Evolutionary conservation across 2,329 filamentous ascomycete species (phyloP), one percentile per base, ranked within the genome.

Genomic region (Ceratocystis harringtonii): DNA sequence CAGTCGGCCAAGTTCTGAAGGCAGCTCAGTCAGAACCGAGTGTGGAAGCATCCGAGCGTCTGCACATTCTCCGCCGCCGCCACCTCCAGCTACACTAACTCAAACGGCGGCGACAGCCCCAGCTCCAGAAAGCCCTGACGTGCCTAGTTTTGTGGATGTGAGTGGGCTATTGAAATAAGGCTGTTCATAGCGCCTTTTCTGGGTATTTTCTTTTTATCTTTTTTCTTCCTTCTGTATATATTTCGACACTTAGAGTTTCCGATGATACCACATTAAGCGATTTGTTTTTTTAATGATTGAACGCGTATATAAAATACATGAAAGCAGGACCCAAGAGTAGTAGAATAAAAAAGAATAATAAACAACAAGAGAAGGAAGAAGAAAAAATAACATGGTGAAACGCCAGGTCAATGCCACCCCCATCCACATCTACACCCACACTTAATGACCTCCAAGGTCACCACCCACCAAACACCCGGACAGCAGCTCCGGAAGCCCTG

Each of bases 151-250:
- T 50, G 48, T 71, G 58, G 77, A 79, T 67, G 71, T 72, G 2
- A 77, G 77, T 17, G 76, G 77, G 58, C 72, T 79, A 19, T 70
- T 78, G 41, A 74, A 72, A 60, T 75, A 69, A 52, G 52, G 15
- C 10, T 15, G 5, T 41, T 15, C 36, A 15, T 41, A 25, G 45
- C 36, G 36, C 43, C 28, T 12, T 62, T 36, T 30, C 5, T 44
- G 17, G 19, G 28, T 28, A 28, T 36, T 60, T 12, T 62, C 32
- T 43, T 5, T 44, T 28, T 43, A 25, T 45, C 19, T 60, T n/a
- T 66, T 28, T 60, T 52, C 32, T 65, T 30, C 19, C 52, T 52
- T 28, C 63, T 62, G 62, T 63, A 61, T 52, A 63, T 17, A 28
- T 17, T 36, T 30, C n/a, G 8, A 52, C n/a, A 52, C 61, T 45